phyloP scores from a whole-genome alignment of 768 basidiomycete species.

The Gautieria morchelliformis region DNA sequence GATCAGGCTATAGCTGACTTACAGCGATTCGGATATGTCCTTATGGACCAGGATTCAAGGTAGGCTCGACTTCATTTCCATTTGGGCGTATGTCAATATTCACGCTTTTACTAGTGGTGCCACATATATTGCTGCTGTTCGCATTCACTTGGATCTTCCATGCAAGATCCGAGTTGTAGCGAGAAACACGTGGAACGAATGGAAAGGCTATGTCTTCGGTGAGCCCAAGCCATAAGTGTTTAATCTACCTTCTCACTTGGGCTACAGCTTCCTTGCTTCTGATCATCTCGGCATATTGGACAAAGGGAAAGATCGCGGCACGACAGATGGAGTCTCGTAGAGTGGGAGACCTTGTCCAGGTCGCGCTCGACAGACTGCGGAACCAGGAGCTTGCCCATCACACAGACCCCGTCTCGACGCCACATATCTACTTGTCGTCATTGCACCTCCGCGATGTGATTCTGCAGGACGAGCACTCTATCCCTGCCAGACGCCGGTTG shows the following conservation, averaged over 20 bases:
- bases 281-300: constrained; percentile 14
- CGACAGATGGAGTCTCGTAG: constrained; percentile 51
- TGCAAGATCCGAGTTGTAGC: constrained; percentile 60
- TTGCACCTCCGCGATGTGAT: constrained; percentile 83
- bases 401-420: constrained; percentile 65
- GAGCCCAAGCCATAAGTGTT: constrained; percentile 12
- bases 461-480: constrained; percentile 72
- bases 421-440: constrained; percentile 73
- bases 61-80: constrained; percentile 28
- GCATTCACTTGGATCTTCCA: constrained; percentile 53
- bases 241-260: too few relatives aligned
- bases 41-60: constrained; percentile 55
- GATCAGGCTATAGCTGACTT: constrained; percentile 73
- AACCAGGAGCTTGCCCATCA: constrained; percentile 79
- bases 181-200: constrained; percentile 58
- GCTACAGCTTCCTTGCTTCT: constrained; percentile 22
- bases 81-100: constrained; percentile 2
- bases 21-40: constrained; percentile 61
- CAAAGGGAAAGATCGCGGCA: constrained; percentile 36
- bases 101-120: constrained; percentile 37
- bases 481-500: constrained; percentile 49
- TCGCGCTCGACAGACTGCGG: constrained; percentile 69
- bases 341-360: constrained; percentile 65
- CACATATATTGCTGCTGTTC: constrained; percentile 69
- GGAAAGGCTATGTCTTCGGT: constrained; percentile 59